Evolutionary conservation across 768 basidiomycete species (phyloP).

Genomic region (Leccinum fibrillosum): DNA sequence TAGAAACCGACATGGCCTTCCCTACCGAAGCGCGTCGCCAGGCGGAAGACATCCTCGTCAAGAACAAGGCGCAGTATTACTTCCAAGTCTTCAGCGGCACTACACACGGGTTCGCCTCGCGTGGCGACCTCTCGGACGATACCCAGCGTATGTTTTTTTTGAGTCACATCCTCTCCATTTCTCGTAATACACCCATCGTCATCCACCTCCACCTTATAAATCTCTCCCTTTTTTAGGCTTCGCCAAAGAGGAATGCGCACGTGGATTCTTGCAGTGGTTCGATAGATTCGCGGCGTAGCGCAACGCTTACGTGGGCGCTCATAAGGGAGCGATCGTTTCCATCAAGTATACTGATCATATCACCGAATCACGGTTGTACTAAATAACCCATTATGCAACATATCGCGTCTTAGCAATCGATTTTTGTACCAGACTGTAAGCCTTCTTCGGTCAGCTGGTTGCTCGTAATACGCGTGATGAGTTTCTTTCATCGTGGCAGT

Average conservation of each 20-base stretch:
- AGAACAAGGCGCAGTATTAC: slow-evolving; percentile 49
- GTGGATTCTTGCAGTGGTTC: slow-evolving; percentile 51
- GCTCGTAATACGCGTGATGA: too few relatives aligned
- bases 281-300: slow-evolving; percentile 36
- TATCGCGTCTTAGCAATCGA: not conserved
- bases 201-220: not conserved
- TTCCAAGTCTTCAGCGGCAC: slow-evolving; percentile 54
- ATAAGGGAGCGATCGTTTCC: not conserved
- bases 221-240: slow-evolving; percentile 38
- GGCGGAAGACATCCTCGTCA: slow-evolving; percentile 54
- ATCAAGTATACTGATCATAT: not conserved
- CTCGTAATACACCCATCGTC: not conserved
- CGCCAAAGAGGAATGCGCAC: slow-evolving; percentile 59
- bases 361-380: slow-evolving; percentile 7
- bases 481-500: not conserved
- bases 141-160: slow-evolving; percentile 16
- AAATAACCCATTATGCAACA: slow-evolving; percentile 3
- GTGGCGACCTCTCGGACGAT: slow-evolving; percentile 28
- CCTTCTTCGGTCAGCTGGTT: not conserved
- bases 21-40: slow-evolving; percentile 47
- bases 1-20: slow-evolving; percentile 58
- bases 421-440: not conserved
- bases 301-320: not conserved
- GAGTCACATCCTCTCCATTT: not conserved
- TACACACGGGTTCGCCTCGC: slow-evolving; percentile 35